Base-by-base conservation (phyloP, 2,329 filamentous ascomycete species). In the Metarhizium rileyi region DNA sequence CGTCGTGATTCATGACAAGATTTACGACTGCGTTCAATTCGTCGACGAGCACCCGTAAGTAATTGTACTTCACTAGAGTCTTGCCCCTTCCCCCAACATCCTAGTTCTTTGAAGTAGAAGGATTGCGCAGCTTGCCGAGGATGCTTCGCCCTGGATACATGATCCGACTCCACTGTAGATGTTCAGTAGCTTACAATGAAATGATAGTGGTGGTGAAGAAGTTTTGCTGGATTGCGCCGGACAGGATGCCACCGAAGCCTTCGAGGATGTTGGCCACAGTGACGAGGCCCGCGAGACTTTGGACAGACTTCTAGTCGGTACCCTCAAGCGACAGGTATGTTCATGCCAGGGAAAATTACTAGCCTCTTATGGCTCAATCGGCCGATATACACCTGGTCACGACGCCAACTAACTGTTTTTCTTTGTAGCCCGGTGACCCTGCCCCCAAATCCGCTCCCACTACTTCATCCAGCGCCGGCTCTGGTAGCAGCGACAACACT, bases 211-310 rank as follows among this genome's bases (percentile, higher is more conserved):
- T 76, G 93, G 93, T 74, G 93, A 98, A 75, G 93, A 98, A 76
- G 93, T 98, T 61, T 76, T 98, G 56, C 85, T 98, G 60, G 93
- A 98, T 61, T 90, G 97, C 56, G 93, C 78, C 64, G 93, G 93
- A 60, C 90, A 95, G 74, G 93, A 98, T 71, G 86, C 87, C 63
- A 95, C 91, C 61, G 93, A 97, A 74, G 91, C 93, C 54, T 98
- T 98, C 68, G 93, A 98, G 76, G 93, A 98, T 72, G 93, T 98
- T 64, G 93, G 93, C 66, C 93, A 98, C 85, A 94, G 87, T 63
- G 93, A 98, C 71, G 93, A 98, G 78, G 93, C 93, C 59, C 86
- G 93, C 59, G 91, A 97, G 76, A 91, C 95, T 59, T 83, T 98
- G 51, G 83, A 86, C 28, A 80, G 81, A 63, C 75, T 95, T 57